Percentiles rank a stretch among this genome's conserved stretches.
phyloP scores from a whole-genome alignment of 768 basidiomycete species.

The Amanita polypyramis region DNA sequence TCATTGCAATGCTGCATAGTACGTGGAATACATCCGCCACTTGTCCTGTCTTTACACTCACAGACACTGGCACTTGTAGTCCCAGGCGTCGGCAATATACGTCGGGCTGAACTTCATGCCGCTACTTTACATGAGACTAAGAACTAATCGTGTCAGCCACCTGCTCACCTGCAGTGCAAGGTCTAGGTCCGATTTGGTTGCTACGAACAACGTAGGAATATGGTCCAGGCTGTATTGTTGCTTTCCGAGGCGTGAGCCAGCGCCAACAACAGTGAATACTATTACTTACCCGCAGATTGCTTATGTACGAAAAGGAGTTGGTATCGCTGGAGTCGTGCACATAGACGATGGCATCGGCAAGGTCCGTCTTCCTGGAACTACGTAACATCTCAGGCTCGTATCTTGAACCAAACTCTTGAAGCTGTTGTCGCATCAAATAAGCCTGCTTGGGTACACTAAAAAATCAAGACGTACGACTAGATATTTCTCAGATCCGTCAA shows the following conservation, averaged over 20 bases:
- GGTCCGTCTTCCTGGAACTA: slow-evolving; percentile 82
- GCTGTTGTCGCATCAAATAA: slow-evolving; percentile 19
- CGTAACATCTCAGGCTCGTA: slow-evolving; percentile 88
- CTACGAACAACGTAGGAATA: slow-evolving; percentile 93
- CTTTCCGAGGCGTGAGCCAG: slow-evolving; percentile 29
- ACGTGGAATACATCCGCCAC: slow-evolving; percentile 82
- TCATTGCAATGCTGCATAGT: slow-evolving; percentile 76
- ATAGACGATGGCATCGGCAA: slow-evolving; percentile 91
- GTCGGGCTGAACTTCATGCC: slow-evolving; percentile 98
- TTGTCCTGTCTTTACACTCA: slow-evolving; percentile 81
- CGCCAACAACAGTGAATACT: not conserved
- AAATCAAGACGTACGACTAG: slow-evolving; percentile 62
- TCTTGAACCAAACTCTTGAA: slow-evolving; percentile 95
- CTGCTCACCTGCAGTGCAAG: slow-evolving; percentile 78
- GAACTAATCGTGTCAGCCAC: slow-evolving; percentile 1
- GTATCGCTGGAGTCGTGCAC: slow-evolving; percentile 98
- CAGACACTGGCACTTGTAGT: slow-evolving; percentile 90
- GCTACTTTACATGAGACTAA: slow-evolving; percentile 28
- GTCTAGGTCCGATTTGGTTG: slow-evolving; percentile 98
- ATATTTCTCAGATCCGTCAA: slow-evolving; percentile 91
- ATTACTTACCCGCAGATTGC: slow-evolving; percentile 72
- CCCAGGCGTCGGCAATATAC: slow-evolving; percentile 87
- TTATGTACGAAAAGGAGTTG: slow-evolving; percentile 97
- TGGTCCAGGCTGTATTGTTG: slow-evolving; percentile 96
- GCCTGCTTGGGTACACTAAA: not conserved